Conservation (phyloP, 768 basidiomycete species). For the Boletellus ananiceps region DNA sequence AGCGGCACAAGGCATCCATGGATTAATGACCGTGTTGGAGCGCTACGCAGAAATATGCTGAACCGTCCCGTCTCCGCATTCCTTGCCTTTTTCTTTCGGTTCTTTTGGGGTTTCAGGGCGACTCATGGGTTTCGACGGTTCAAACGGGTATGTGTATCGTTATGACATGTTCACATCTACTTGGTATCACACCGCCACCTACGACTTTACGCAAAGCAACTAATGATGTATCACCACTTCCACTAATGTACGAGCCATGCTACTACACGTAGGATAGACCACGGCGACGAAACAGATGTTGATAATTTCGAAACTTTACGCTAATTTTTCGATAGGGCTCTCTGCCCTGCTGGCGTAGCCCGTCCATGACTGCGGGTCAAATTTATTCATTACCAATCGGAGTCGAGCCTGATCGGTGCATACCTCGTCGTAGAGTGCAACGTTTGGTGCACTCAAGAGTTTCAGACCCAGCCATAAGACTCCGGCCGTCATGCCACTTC, state of each 20-base stretch:
- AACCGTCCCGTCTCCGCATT: slow-evolving; percentile 1
- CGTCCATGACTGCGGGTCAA: slow-evolving; percentile 77
- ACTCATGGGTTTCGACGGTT: slow-evolving; percentile 12
- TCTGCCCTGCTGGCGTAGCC: slow-evolving; percentile 79
- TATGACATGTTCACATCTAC: slow-evolving; percentile 3
- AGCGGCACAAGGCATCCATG: slow-evolving; percentile 33
- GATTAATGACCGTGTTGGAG: slow-evolving; percentile 36
- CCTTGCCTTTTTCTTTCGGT: background rate
- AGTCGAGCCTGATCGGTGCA: slow-evolving; percentile 19
- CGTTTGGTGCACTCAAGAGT: slow-evolving; percentile 53
- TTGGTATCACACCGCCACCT: slow-evolving; percentile 15
- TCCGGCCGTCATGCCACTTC: slow-evolving; percentile 98
- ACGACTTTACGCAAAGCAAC: slow-evolving; percentile 9
- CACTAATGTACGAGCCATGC: slow-evolving; percentile 17
- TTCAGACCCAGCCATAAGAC: slow-evolving; percentile 92
- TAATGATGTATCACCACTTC: slow-evolving; percentile 31
- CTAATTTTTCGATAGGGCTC: slow-evolving; percentile 64
- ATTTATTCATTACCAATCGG: slow-evolving; percentile 16
- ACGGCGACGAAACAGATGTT: slow-evolving; percentile 3
- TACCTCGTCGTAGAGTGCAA: slow-evolving; percentile 94
- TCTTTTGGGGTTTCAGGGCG: slow-evolving; percentile 13
- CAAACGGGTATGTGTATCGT: slow-evolving; percentile 19
- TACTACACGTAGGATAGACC: slow-evolving; percentile 6
- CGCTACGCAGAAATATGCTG: slow-evolving; percentile 28
- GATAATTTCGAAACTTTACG: slow-evolving; percentile 10